A percentile compares a stretch with the other conserved stretches of the same genome.
phyloP scores from a whole-genome alignment of 1,284 basidiomycete species.

The Cutaneotrichosporon sp. region DNA sequence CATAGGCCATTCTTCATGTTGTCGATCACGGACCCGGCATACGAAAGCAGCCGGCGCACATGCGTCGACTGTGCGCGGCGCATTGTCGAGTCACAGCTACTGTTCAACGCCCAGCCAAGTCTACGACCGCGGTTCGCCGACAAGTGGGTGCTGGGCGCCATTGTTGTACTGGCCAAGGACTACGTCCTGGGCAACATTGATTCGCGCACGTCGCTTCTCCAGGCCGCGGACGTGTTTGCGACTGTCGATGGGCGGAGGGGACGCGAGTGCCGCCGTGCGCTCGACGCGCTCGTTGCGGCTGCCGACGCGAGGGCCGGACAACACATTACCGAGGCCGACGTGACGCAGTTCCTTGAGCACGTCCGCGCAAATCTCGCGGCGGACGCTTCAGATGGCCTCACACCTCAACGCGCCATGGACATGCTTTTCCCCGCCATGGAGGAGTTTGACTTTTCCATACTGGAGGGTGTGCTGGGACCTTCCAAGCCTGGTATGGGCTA shows the following conservation, averaged over 20 bases:
- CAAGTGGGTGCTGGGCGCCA: conserved; percentile 23
- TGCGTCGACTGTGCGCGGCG: conserved; percentile 1
- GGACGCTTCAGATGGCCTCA: background rate
- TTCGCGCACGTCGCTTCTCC: background rate
- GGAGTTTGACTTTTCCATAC: background rate
- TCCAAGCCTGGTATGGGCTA: too few species aligned
- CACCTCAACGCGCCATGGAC: background rate
- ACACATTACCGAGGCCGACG: background rate
- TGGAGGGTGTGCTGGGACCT: too few species aligned
- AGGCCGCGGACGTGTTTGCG: conserved; percentile 4
- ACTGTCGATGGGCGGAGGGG: background rate
- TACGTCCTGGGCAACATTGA: conserved; percentile 5
- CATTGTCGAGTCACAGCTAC: conserved; percentile 13
- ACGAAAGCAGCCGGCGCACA: background rate
- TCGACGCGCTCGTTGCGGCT: background rate
- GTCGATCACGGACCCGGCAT: conserved; percentile 7
- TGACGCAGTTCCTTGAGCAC: background rate
- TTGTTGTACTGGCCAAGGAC: conserved; percentile 19
- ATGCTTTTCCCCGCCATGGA: background rate
- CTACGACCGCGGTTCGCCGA: conserved; percentile 13
- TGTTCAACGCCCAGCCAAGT: conserved; percentile 5
- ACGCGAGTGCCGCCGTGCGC: background rate
- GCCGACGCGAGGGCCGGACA: background rate
- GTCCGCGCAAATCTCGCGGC: background rate
- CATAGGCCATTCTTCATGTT: conserved; percentile 22